Percentiles rank a stretch among this genome's conserved stretches.
Conservation (phyloP, 768 basidiomycete genomes). For the Russula ochroleuca region DNA sequence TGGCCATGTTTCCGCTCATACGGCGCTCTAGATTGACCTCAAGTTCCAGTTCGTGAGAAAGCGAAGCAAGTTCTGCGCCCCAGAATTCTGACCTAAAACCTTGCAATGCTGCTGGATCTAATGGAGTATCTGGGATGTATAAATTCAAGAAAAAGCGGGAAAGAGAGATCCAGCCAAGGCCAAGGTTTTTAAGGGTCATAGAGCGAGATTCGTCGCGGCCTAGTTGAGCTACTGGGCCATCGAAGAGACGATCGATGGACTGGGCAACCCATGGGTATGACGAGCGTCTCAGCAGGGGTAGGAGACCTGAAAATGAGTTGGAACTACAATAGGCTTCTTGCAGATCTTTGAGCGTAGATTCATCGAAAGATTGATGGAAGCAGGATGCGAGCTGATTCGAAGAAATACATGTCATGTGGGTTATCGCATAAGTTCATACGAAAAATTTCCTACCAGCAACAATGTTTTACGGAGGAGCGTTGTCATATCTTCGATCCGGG, state of each 20-base stretch:
- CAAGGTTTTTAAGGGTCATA: slow-evolving; percentile 32
- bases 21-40: slow-evolving; percentile 53
- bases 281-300: slow-evolving; percentile 14
- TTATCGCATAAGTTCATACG: background rate
- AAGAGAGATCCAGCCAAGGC: slow-evolving; percentile 56
- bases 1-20: slow-evolving; percentile 53
- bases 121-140: slow-evolving; percentile 75
- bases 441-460: slow-evolving; percentile 4
- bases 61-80: slow-evolving; percentile 38
- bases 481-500: slow-evolving; percentile 13
- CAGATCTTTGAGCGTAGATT: slow-evolving; percentile 11
- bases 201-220: slow-evolving; percentile 12
- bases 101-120: slow-evolving; percentile 79
- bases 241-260: slow-evolving; percentile 13
- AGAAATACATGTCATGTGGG: background rate
- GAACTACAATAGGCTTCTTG: background rate
- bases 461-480: slow-evolving; percentile 12
- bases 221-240: background rate
- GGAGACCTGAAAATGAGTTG: slow-evolving; percentile 8
- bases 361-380: slow-evolving; percentile 24
- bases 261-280: slow-evolving; percentile 13
- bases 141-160: slow-evolving; percentile 59
- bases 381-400: slow-evolving; percentile 14
- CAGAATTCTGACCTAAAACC: slow-evolving; percentile 45
- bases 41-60: slow-evolving; percentile 49